Evolutionary conservation across 2,329 filamentous ascomycete genomes (phyloP), one percentile per base, ranked within the genome.

Genomic region (Cytospora schulzeri): DNA sequence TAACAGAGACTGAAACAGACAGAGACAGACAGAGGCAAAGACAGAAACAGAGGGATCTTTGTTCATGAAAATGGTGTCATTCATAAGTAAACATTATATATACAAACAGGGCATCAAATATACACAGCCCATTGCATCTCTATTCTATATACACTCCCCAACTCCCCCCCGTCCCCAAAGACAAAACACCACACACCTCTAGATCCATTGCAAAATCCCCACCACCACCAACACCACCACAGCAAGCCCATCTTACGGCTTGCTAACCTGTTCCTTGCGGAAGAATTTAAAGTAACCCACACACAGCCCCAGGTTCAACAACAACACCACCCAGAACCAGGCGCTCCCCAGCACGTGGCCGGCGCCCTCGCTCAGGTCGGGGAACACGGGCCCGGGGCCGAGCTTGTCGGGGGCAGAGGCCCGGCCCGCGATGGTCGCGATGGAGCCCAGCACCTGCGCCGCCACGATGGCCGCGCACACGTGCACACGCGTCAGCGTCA

Each of bases 401-500:
- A 84, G 77, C 2, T 78, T 81, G 72, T 88, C 83, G 0, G 87
- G 86, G 15, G 84, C 85, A 63, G 81, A 82, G 2, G 83, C 84
- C 60, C 86, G 75, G 0, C 85, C 86, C 26, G 83, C 78, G 24
- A 89, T 89, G 3, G 87, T 89, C 4, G 82, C 84, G 7, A 86
- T 73, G 3, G 82, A 83, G n/a, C 87, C 87, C 45, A 89, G 72
- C 14, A 88, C 81, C 72, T 89, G 87, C 1, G 86, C 85, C 2
- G 76, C 78, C 54, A 87, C 78, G 45, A 89, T 77, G 0, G 85
- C 83, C 69, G 85, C 87, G 55, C 82, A 81, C 65, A 88, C 85
- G 69, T 89, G 87, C 71, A 87, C 80, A 24, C 86, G 78, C 0
- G 86, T 88, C 69, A 87, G 73, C 0, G 86, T 88, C 71, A 87